phyloP scores from a whole-genome alignment of 2,329 filamentous ascomycete genomes.

The Phialocephala subalpina region DNA sequence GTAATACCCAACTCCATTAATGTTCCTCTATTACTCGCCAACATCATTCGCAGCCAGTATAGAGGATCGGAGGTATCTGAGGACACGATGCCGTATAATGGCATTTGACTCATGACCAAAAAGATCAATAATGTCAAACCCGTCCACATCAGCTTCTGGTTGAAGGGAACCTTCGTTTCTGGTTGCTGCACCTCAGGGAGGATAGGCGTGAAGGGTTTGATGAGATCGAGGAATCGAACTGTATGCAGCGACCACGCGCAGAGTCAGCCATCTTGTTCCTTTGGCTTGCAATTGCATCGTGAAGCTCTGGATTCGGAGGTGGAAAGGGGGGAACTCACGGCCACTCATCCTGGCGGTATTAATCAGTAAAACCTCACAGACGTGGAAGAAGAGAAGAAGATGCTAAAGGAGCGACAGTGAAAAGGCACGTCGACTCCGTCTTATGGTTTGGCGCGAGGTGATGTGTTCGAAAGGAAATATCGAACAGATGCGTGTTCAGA shows the following conservation, averaged over 20 bases:
- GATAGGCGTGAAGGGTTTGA: constrained; percentile 99
- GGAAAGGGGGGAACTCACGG: constrained; percentile 45
- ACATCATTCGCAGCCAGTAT: constrained; percentile 99
- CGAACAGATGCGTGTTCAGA: constrained; percentile 35
- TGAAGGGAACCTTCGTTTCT: constrained; percentile 98
- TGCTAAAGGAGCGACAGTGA: constrained; percentile 41
- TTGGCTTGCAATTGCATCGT: constrained; percentile 27
- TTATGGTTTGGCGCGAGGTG: constrained; percentile 37
- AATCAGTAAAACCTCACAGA: constrained; percentile 46
- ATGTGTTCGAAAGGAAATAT: constrained; percentile 41
- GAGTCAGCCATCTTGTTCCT: constrained; percentile 37
- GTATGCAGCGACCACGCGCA: constrained; percentile 26
- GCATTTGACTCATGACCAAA: constrained; percentile 99
- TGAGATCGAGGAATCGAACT: constrained; percentile 99
- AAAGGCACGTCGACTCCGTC: constrained; percentile 39
- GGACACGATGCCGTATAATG: constrained; percentile 97
- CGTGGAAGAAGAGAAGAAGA: constrained; percentile 43
- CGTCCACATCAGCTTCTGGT: constrained; percentile 97
- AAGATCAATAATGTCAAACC: constrained; percentile 96
- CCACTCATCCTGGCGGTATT: constrained; percentile 52
- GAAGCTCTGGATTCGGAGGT: constrained; percentile 24
- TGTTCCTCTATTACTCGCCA: constrained; percentile 97
- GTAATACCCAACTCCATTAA: constrained; percentile 97
- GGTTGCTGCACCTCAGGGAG: constrained; percentile 98
- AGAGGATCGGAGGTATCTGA: constrained; percentile 98